Base-by-base conservation (phyloP, 345 rosid genomes). In the Boechera retrofracta region DNA sequence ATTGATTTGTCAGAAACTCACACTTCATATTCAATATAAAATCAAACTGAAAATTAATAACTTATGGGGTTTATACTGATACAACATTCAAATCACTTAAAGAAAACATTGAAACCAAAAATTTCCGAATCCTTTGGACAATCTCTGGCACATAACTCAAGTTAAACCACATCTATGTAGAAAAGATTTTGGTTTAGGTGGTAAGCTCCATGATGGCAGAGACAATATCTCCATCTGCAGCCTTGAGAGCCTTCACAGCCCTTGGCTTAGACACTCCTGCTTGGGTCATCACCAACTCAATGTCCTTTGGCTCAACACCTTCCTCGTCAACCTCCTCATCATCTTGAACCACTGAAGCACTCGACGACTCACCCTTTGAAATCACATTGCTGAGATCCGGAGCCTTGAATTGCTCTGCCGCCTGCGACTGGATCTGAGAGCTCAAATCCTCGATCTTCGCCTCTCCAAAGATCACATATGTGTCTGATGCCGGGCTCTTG, bases 231-330 rank as follows among this genome's bases (percentile, higher is more conserved):
- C 98, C 98, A 56, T 86, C 78, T 0, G 89, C 83, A 72, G 89
- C 85, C 85, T 88, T 93, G 77, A 93, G 91, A 15, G 98, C 83
- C 73, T 83, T 89, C 18, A 93, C 97, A 1, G 98, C 98, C 69
- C 76, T 93, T 26, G 88, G 69, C 82, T 88, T 87, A 3, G 90
- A 71, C 45, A 93, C 98, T 75, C 95, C 97, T 2, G 98, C 98
- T 82, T 93, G 98, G 8, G 98, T 93, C 98, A 93, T 90, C 67
- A 93, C 98, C 86, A 93, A 79, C 59, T 93, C 98, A 56, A 93
- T 89, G 76, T 93, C 98, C 86, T 88, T 89, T 4, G 97, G 91
- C 83, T 92, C 98, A 21, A 92, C 94, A 32, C 88, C 98, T 0
- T 89, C 85, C 62, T 90, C 98, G 64, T 92, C 97, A 8, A 92